Base-by-base conservation (phyloP, 352 stramenopile genomes). In the Pythium brachiatum region DNA sequence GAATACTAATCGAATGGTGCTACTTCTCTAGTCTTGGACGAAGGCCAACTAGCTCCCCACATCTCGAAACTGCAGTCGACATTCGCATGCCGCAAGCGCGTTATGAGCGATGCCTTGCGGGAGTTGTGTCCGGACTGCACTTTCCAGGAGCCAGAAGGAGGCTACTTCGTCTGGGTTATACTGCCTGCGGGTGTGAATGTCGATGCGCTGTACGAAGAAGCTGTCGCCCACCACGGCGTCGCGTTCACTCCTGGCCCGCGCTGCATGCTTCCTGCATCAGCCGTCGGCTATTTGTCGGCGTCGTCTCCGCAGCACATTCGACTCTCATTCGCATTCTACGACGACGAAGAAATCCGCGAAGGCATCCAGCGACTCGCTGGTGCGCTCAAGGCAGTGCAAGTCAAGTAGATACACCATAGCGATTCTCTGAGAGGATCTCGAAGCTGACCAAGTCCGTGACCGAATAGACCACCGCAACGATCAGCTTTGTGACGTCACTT, bases 111-210 rank as follows among this genome's bases (percentile, higher is more conserved):
- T 18, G 69, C 75, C 1, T 61, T 90, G 38, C 74, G 56, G 5
- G 47, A 75, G n/a, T 32, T 76, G 7, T 88, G 78, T 15, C 70
- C 74, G 5, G 50, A 73, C 11, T 73, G 77, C 38, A 66, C 43
- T 23, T 95, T 96, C 61, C 60, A 54, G 6, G 76, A 90, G 50
- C 84, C 86, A 5, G 66, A 70, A 11, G 89, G 87, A 12, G 89
- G 89, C 11, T 96, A 95, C 66, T 96, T 96, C 51, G 72, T 96
- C 36, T 92, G 84, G 78, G 56, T 94, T 15, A 64, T 78, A n/a
- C 68, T 96, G 16, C 83, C 81, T 0, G 56, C 66, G 2, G 73
- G 70, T 26, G 55, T 94, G 29, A 62, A 83, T 38, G 66, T 73
- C 4, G 70, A 84, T 7, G 58, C 67, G 29, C 71, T 96, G 16